Evolutionary conservation across 2,329 filamentous ascomycete species (phyloP).

Genomic region (Colletotrichum tanaceti): DNA sequence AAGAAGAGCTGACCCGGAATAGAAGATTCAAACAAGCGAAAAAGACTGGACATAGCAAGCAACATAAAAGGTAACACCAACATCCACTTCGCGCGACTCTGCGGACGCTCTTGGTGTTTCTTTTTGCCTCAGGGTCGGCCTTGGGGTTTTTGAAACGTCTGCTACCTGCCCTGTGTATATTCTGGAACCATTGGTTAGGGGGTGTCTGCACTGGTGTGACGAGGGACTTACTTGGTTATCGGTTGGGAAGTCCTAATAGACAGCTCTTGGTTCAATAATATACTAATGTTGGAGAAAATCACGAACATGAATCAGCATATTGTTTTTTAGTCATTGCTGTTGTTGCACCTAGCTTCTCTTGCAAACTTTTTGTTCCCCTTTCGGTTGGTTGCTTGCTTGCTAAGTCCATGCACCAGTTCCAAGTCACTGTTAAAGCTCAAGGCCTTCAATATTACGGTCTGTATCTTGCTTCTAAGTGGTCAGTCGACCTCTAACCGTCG

Average conservation of each 20-base stretch:
- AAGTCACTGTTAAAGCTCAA: not conserved
- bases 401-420: not conserved
- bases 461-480: not conserved
- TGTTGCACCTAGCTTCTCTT: too few relatives aligned
- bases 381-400: not conserved
- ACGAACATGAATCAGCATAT: slow-evolving; percentile 5
- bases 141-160: slow-evolving; percentile 6
- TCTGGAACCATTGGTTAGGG: slow-evolving; percentile 25
- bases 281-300: slow-evolving; percentile 39
- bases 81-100: slow-evolving; percentile 11
- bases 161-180: slow-evolving; percentile 31
- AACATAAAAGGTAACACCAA: not conserved
- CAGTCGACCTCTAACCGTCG: not conserved
- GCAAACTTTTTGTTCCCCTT: not conserved
- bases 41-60: slow-evolving; percentile 37
- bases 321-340: not conserved
- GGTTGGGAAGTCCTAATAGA: slow-evolving; percentile 34
- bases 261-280: slow-evolving; percentile 37
- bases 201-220: slow-evolving; percentile 21
- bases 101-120: slow-evolving; percentile 16
- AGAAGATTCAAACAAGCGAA: slow-evolving; percentile 19
- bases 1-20: not conserved
- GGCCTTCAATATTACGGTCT: too few relatives aligned
- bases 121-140: not conserved
- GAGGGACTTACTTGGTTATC: slow-evolving; percentile 30